Evolutionary conservation across 768 basidiomycete genomes (phyloP).

Genomic region (Russula sp.): DNA sequence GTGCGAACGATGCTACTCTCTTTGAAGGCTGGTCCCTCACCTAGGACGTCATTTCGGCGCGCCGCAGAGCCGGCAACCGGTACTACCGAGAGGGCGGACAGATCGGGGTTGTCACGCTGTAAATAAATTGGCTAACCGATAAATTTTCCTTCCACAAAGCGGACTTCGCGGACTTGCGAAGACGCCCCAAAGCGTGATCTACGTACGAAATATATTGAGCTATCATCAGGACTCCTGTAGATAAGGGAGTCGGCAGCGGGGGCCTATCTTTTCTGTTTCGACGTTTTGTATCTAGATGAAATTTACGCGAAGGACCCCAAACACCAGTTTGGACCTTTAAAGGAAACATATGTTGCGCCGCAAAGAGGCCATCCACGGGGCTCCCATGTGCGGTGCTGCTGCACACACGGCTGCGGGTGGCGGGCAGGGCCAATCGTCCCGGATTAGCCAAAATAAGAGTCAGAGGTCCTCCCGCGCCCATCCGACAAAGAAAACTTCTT

Average conservation of each 20-base stretch:
- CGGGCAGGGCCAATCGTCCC: background rate
- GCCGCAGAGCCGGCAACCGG: conserved; percentile 12
- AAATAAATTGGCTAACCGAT: background rate
- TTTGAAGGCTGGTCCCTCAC: too few relatives aligned
- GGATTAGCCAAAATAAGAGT: background rate
- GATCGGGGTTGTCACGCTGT: background rate
- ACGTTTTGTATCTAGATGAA: background rate
- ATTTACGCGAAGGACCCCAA: background rate
- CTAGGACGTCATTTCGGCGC: background rate
- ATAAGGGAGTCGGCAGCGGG: too few relatives aligned
- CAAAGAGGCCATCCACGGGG: background rate
- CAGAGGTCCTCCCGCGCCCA: background rate
- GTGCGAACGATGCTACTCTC: too few relatives aligned
- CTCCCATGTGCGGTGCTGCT: background rate
- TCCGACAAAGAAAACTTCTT: background rate
- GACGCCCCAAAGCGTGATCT: background rate
- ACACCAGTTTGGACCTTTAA: background rate
- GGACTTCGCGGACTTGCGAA: background rate
- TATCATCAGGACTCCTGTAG: too few relatives aligned
- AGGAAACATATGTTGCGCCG: background rate
- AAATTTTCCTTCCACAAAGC: background rate
- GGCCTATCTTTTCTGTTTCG: background rate
- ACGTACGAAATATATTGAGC: background rate
- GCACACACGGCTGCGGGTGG: conserved; percentile 11
- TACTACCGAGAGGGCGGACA: background rate